These are phyloP conservation scores for Vitis hybrid DNA, from an alignment of 177 flowering plant genomes.

Conservation along the genomic window DNA sequence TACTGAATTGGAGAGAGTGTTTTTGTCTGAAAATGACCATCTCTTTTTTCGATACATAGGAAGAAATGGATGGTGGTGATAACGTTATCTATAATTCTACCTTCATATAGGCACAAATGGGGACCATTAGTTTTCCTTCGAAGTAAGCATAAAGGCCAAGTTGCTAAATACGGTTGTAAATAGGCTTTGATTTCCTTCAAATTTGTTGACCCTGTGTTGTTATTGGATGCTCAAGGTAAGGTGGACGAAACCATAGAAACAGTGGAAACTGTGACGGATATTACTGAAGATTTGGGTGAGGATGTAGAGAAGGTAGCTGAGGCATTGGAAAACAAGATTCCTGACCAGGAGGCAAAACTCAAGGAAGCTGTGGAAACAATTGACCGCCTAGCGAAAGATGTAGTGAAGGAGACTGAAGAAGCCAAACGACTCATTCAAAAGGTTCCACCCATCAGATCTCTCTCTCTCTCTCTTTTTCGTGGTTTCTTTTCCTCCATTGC, in stretches of 20 bases:
- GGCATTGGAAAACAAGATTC: conserved; percentile 4
- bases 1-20: not conserved
- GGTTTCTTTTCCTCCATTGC: not conserved
- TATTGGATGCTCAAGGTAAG: conserved; percentile 1
- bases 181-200: not conserved
- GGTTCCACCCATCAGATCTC: not conserved
- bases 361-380: conserved; percentile 6
- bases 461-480: not conserved
- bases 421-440: conserved; percentile 8
- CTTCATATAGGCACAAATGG: conserved; percentile 10
- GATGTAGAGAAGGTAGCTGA: not conserved
- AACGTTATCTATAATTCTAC: not conserved
- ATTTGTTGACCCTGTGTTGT: not conserved
- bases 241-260: conserved; percentile 4
- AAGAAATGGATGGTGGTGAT: conserved; percentile 17
- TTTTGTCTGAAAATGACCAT: not conserved
- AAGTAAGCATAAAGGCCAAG: not conserved
- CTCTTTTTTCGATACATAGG: not conserved
- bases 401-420: not conserved
- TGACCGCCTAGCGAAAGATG: conserved; percentile 2
- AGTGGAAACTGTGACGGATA: not conserved
- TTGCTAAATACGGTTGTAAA: too few species aligned
- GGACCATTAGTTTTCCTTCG: conserved; percentile 10
- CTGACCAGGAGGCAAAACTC: not conserved
- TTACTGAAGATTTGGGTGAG: conserved; percentile 3